phyloP scores from a whole-genome alignment of 768 basidiomycete species.

The Fomitopsis serialis region DNA sequence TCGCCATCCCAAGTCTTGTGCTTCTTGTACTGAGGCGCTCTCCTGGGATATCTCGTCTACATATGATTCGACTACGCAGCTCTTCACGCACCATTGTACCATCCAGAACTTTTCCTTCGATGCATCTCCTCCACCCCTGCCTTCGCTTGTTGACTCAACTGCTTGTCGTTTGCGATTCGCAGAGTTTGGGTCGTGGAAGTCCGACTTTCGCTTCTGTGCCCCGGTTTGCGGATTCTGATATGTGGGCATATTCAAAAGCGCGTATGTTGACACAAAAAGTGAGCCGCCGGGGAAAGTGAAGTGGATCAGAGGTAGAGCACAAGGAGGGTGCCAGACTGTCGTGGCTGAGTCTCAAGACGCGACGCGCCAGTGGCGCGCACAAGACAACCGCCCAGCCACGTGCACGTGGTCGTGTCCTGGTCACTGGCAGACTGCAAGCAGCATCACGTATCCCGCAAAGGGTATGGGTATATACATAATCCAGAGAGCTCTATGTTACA shows the following conservation, averaged over 20 bases:
- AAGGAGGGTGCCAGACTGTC: background rate
- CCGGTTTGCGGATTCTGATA: conserved; percentile 4
- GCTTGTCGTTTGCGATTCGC: conserved; percentile 18
- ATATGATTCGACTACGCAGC: background rate
- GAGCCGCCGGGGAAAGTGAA: no score
- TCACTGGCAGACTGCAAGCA: background rate
- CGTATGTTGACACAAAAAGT: background rate
- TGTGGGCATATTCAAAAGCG: conserved; percentile 11
- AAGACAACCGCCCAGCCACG: background rate
- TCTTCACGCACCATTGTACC: conserved; percentile 58
- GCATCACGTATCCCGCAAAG: background rate
- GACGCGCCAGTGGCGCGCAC: background rate
- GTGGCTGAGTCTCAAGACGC: background rate
- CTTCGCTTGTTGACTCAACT: conserved; percentile 6
- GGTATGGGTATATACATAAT: background rate
- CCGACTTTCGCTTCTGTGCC: conserved; percentile 18
- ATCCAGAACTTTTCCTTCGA: conserved; percentile 52
- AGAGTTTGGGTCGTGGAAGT: conserved; percentile 11
- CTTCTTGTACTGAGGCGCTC: conserved; percentile 69
- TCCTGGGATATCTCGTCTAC: no score
- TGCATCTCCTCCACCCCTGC: conserved; percentile 2
- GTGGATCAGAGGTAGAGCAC: no score
- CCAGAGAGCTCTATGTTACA: background rate
- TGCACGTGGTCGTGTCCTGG: background rate
- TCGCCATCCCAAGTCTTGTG: conserved; percentile 92